A percentile compares a stretch with the other conserved stretches of the same genome.
Conservation (phyloP, 176 grass and related monocot genomes). For the Bromus sterilis region DNA sequence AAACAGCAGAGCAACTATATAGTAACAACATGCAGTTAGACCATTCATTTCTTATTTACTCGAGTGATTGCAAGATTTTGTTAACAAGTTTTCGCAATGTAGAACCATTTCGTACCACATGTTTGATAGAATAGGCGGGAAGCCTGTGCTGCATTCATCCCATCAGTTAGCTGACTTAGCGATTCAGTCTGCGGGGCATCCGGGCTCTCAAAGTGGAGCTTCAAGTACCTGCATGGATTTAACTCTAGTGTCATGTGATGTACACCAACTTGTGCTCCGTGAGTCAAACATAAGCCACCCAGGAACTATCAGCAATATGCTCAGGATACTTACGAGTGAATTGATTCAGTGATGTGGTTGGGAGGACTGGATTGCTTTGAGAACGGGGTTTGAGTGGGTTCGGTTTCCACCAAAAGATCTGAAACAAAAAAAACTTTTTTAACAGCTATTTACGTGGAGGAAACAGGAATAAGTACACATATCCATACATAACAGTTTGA, state of each 20-base stretch:
- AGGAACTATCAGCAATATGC: constrained; percentile 1
- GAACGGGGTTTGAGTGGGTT: constrained; percentile 62
- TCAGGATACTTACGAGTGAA: constrained; percentile 47
- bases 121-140: constrained; percentile 86
- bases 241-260: constrained; percentile 15
- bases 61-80: background rate
- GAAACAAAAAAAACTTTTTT: constrained; percentile 8
- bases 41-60: background rate
- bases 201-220: constrained; percentile 74
- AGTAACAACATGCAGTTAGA: background rate
- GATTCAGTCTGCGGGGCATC: constrained; percentile 58
- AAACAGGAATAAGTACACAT: background rate
- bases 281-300: constrained; percentile 12
- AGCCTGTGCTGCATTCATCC: constrained; percentile 55
- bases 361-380: constrained; percentile 16
- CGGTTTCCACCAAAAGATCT: constrained; percentile 78
- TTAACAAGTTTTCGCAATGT: background rate
- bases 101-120: constrained; percentile 40
- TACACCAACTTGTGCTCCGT: background rate
- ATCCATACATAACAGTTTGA: background rate
- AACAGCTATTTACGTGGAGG: background rate
- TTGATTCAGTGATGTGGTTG: constrained; percentile 55
- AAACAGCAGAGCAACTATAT: background rate
- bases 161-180: constrained; percentile 49
- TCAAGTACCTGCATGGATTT: constrained; percentile 55